A percentile compares a stretch with the other conserved stretches of the same genome.
Evolutionary conservation across 495 filamentous ascomycete genomes (phyloP).

Genomic region (Trichoderma orchidacearum): DNA sequence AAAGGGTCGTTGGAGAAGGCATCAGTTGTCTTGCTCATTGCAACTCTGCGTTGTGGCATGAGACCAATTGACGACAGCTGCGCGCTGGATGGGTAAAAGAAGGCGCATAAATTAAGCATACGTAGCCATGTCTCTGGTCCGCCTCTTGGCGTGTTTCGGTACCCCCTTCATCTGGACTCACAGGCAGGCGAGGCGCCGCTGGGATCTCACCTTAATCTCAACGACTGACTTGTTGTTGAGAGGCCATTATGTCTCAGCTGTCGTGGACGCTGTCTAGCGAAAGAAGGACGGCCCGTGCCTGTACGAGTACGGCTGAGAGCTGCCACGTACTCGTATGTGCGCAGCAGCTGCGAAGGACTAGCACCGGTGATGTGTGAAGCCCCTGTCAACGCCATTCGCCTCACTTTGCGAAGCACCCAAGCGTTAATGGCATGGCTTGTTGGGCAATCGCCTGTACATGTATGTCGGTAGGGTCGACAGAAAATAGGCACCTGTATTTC

Average conservation of each 20-base stretch:
- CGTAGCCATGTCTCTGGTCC: not conserved
- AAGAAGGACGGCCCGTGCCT: not conserved
- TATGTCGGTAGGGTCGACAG: too few species aligned
- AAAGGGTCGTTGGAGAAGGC: too few species aligned
- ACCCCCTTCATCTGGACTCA: not conserved
- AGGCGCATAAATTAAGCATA: not conserved
- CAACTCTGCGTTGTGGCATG: too few species aligned
- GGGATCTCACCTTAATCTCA: not conserved
- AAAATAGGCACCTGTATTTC: too few species aligned
- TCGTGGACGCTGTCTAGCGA: not conserved
- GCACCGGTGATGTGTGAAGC: not conserved
- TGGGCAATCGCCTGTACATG: not conserved
- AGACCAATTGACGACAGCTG: not conserved
- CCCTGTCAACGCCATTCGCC: not conserved
- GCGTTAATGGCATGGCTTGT: not conserved
- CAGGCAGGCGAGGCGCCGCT: too few species aligned
- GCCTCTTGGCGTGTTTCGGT: too few species aligned
- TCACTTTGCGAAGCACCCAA: not conserved
- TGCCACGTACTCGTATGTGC: not conserved
- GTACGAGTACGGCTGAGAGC: not conserved
- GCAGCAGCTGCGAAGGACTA: not conserved
- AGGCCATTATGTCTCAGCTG: not conserved
- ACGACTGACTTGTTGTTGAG: not conserved
- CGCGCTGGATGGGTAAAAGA: not conserved
- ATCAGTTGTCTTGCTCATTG: too few species aligned